A percentile compares a stretch with the other conserved stretches of the same genome.
phyloP scores from a whole-genome alignment of 345 rosid genomes.

The Lepidium africanum region DNA sequence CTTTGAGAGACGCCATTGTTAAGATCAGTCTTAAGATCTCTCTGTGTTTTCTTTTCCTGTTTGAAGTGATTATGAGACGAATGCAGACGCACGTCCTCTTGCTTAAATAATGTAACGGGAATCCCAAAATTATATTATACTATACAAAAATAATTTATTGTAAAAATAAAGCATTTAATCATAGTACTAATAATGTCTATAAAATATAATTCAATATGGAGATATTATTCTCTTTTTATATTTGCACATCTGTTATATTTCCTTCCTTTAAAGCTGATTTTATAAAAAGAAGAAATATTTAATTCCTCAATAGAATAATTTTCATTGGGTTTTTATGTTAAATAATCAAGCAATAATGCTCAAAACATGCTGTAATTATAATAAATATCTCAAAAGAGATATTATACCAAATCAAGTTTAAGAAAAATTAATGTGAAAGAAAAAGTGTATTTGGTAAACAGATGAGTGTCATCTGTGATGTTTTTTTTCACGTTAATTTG shows the following conservation, averaged over 20 bases:
- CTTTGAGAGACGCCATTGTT: conserved; percentile 52
- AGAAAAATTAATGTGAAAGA: no score
- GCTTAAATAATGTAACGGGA: conserved; percentile 11
- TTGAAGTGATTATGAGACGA: conserved; percentile 6
- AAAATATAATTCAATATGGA: not conserved
- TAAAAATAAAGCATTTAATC: not conserved
- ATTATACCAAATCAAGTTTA: not conserved
- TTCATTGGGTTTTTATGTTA: no score
- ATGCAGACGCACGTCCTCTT: conserved; percentile 5
- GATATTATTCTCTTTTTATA: not conserved
- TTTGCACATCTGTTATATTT: not conserved
- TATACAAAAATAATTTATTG: not conserved
- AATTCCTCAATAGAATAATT: no score
- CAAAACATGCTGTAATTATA: not conserved
- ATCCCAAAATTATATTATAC: not conserved
- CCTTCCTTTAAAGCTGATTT: not conserved
- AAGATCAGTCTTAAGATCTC: conserved; percentile 13
- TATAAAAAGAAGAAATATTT: not conserved
- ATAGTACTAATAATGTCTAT: not conserved
- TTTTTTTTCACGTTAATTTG: no score
- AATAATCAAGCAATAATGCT: no score
- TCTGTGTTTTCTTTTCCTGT: not conserved
- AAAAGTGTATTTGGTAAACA: no score
- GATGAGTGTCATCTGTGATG: no score
- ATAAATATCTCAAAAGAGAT: not conserved